phyloP scores from a whole-genome alignment of 2,329 filamentous ascomycete species.

The Neurospora crassa region DNA sequence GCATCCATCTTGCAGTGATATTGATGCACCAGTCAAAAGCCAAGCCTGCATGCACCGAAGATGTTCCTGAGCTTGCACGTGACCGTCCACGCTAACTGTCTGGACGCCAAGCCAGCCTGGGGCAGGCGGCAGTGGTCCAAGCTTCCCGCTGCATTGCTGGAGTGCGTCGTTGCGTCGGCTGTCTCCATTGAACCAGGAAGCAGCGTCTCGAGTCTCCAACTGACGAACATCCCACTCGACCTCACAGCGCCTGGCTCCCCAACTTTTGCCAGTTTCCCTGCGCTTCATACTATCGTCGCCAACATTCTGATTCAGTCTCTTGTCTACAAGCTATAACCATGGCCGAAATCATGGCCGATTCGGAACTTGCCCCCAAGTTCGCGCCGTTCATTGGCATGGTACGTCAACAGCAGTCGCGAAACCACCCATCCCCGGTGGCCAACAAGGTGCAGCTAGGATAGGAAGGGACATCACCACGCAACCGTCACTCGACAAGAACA shows the following conservation, averaged over 20 bases:
- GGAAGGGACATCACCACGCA: neutral
- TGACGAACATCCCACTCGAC: neutral
- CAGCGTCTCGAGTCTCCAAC: neutral
- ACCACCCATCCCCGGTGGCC: neutral
- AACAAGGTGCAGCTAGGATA: neutral
- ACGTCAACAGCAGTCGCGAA: slow-evolving; percentile 27
- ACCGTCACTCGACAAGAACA: neutral
- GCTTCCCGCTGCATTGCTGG: neutral
- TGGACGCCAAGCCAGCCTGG: neutral
- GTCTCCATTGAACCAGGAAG: neutral
- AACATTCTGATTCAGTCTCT: neutral
- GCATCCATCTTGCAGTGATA: neutral
- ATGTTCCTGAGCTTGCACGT: neutral
- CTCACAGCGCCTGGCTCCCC: neutral
- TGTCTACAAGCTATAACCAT: slow-evolving; percentile 22
- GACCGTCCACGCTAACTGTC: neutral
- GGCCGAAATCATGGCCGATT: slow-evolving; percentile 42
- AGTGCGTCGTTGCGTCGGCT: neutral
- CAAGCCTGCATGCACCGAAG: neutral
- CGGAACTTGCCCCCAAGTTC: slow-evolving; percentile 64
- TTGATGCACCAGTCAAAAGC: neutral
- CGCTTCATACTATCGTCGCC: neutral
- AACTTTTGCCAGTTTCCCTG: neutral
- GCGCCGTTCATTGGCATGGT: slow-evolving; percentile 87
- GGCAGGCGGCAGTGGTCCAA: neutral